Percentiles rank a stretch among this genome's conserved stretches.
These are phyloP conservation scores for Euptelea pleiosperma DNA, from an alignment of 164 flowering plant genomes.

Conservation along the genomic window DNA sequence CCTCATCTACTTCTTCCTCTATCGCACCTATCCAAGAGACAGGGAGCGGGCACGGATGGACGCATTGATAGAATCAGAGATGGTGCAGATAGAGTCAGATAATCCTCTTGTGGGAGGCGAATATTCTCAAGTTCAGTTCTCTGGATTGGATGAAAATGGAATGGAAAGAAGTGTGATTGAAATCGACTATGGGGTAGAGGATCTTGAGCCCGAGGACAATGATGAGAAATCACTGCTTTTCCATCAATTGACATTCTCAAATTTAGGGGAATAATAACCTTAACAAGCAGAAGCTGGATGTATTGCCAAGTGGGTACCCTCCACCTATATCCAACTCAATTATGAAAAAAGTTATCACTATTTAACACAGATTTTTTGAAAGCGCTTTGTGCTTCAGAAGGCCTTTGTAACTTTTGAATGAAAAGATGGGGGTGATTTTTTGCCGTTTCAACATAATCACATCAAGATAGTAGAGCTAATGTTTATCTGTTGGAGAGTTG, in stretches of 20 bases:
- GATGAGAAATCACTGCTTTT: constrained; percentile 48
- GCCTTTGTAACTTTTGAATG: not conserved
- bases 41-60: constrained; percentile 70
- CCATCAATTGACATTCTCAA: constrained; percentile 41
- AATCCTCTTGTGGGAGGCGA: constrained; percentile 20
- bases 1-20: constrained; percentile 73
- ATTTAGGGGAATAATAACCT: constrained; percentile 21
- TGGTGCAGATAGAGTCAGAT: constrained; percentile 48
- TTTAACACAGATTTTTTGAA: too few species aligned
- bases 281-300: not conserved
- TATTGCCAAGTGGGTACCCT: constrained; percentile 2
- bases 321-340: not conserved
- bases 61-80: constrained; percentile 66
- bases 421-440: too few species aligned
- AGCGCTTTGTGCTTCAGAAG: not conserved
- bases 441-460: too few species aligned
- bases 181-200: constrained; percentile 43
- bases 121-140: constrained; percentile 18
- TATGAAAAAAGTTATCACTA: not conserved
- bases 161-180: constrained; percentile 39
- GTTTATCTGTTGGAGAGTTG: too few species aligned
- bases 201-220: constrained; percentile 40
- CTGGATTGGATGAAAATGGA: constrained; percentile 23
- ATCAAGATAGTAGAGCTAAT: too few species aligned
- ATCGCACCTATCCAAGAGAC: constrained; percentile 85